Percentiles rank a stretch among this genome's conserved stretches.
These are phyloP conservation scores for Polytrichum formosum DNA, from an alignment of 225 moss, liverwort and hornwort species.

Conservation along the genomic window DNA sequence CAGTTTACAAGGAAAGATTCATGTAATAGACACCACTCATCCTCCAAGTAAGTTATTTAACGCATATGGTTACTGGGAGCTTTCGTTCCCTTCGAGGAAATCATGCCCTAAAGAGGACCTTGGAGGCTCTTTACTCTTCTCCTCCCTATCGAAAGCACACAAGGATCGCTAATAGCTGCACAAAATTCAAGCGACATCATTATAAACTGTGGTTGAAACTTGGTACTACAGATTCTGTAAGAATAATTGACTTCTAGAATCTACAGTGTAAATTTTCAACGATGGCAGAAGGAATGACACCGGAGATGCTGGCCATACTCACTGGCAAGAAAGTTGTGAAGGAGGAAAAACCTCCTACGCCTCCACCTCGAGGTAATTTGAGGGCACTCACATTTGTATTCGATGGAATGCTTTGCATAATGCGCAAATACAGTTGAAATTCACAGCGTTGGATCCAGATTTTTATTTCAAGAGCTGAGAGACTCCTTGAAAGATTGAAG, in stretches of 20 bases:
- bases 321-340: constrained; percentile 26
- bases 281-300: constrained; percentile 25
- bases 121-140: too few species aligned
- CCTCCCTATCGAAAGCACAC: too few species aligned
- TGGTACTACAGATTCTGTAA: too few species aligned
- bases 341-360: constrained; percentile 29
- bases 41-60: too few species aligned
- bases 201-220: too few species aligned
- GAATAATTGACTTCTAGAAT: neutral
- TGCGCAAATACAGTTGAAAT: neutral
- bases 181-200: too few species aligned
- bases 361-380: constrained; percentile 29
- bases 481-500: too few species aligned
- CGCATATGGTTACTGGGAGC: too few species aligned
- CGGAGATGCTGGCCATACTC: constrained; percentile 26
- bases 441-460: neutral
- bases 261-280: neutral
- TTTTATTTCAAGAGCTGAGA: neutral
- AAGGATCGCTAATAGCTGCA: neutral
- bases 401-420: neutral
- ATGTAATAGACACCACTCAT: too few species aligned
- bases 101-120: too few species aligned
- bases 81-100: too few species aligned
- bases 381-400: neutral
- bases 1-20: too few species aligned